Percentiles rank a stretch among this genome's conserved stretches.
Evolutionary conservation across 805 yeast genomes (phyloP).

Genomic region (Pachysolen tannophilus): DNA sequence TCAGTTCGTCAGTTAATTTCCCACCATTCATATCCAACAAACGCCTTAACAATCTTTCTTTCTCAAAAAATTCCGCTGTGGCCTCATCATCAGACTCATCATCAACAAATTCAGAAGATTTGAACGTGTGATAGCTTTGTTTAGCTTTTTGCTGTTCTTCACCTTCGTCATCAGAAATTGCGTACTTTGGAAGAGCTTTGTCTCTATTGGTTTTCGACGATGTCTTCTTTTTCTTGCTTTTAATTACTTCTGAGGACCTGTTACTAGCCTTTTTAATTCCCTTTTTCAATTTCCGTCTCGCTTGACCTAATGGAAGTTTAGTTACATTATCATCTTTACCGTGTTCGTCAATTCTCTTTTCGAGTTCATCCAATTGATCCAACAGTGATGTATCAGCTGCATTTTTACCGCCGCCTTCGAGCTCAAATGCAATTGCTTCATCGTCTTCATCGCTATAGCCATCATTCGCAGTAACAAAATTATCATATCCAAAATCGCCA

Average conservation of each 20-base stretch:
- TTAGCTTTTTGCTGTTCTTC: slow-evolving; percentile 4
- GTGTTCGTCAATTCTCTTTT: slow-evolving; percentile 20
- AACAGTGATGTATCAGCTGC: slow-evolving; percentile 8
- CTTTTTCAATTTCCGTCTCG: slow-evolving; percentile 14
- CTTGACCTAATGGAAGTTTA: slow-evolving; percentile 2
- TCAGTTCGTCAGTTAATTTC: slow-evolving; percentile 5
- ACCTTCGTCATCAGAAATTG: slow-evolving; percentile 24
- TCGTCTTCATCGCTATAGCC: slow-evolving; percentile 25
- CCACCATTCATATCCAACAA: slow-evolving; percentile 8
- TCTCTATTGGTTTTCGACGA: slow-evolving; percentile 8
- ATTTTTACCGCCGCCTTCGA: slow-evolving; percentile 11
- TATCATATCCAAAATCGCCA: slow-evolving; percentile 10
- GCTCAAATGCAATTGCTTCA: slow-evolving; percentile 21
- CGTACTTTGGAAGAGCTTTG: slow-evolving; percentile 18
- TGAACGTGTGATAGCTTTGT: slow-evolving; percentile 13
- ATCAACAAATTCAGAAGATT: slow-evolving; percentile 53
- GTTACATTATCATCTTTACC: slow-evolving; percentile 3
- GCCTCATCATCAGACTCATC: slow-evolving; percentile 55
- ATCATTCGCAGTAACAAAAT: slow-evolving; percentile 7
- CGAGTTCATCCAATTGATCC: slow-evolving; percentile 31
- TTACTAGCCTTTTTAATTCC: slow-evolving; percentile 11
- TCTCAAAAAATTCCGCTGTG: slow-evolving; percentile 42
- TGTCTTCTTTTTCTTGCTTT: slow-evolving; percentile 11
- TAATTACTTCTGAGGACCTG: slow-evolving; percentile 3
- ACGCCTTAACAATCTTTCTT: slow-evolving; percentile 27